A percentile compares a stretch with the other conserved stretches of the same genome.
Conservation (phyloP, 2,329 filamentous ascomycete species). For the Fusarium subtropicale region DNA sequence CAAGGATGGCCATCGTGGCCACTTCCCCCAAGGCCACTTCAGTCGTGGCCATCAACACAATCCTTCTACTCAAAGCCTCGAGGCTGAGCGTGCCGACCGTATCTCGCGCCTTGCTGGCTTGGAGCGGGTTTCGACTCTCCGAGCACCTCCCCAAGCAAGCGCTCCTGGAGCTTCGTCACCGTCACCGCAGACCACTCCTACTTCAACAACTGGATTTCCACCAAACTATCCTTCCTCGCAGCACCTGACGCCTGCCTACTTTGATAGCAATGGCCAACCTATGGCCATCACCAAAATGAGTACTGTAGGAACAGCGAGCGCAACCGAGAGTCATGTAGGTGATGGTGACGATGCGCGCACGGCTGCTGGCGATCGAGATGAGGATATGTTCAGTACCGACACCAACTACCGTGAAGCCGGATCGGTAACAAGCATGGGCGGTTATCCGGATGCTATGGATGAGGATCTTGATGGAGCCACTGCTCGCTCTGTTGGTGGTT, state of each 20-base stretch:
- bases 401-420: conserved; percentile 69
- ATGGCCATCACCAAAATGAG: conserved; percentile 80
- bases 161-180: conserved; percentile 53
- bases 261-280: conserved; percentile 79
- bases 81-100: conserved; percentile 92
- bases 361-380: conserved; percentile 67
- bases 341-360: conserved; percentile 65
- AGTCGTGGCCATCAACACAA: conserved; percentile 70
- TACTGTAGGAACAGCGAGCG: conserved; percentile 91
- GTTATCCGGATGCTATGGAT: conserved; percentile 62
- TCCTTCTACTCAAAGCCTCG: conserved; percentile 76
- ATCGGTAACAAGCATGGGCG: conserved; percentile 67
- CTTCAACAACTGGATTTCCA: conserved; percentile 60
- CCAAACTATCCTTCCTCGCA: conserved; percentile 54
- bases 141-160: conserved; percentile 59
- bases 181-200: conserved; percentile 63
- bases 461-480: conserved; percentile 62
- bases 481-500: conserved; percentile 62
- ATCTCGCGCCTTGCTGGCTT: conserved; percentile 95
- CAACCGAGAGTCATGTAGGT: conserved; percentile 77
- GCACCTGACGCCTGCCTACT: conserved; percentile 75
- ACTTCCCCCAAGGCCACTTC: conserved; percentile 68
- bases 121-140: conserved; percentile 84
- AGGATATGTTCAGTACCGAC: conserved; percentile 78
- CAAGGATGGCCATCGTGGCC: conserved; percentile 93